These are phyloP conservation scores for Fusarium miscanthi DNA, from an alignment of 2,329 filamentous ascomycete species.

Conservation along the genomic window DNA sequence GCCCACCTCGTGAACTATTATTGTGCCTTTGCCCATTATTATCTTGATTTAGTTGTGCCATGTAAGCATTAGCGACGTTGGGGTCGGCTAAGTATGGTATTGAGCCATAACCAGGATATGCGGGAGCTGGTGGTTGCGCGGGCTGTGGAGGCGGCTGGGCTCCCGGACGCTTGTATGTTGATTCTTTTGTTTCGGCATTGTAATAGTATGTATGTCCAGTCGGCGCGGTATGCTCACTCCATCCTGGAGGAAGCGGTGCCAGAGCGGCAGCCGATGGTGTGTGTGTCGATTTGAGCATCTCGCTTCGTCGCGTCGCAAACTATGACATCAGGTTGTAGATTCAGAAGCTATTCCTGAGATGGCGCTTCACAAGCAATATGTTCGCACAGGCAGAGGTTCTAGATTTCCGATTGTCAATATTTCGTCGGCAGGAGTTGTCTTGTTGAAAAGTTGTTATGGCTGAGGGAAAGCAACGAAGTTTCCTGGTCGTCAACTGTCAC, in stretches of 20 bases:
- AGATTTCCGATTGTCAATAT: not conserved
- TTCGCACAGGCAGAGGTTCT: not conserved
- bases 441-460: not conserved
- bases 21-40: constrained; percentile 49
- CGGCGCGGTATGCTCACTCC: constrained; percentile 94
- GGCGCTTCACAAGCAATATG: not conserved
- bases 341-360: too few species aligned
- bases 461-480: not conserved
- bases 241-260: constrained; percentile 78
- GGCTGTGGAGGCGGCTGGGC: constrained; percentile 37
- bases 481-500: not conserved
- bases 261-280: constrained; percentile 62
- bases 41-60: constrained; percentile 63
- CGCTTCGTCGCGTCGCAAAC: constrained; percentile 8
- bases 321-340: constrained; percentile 24
- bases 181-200: constrained; percentile 82
- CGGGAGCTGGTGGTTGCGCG: constrained; percentile 48
- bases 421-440: not conserved
- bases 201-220: constrained; percentile 91
- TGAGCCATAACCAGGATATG: constrained; percentile 43
- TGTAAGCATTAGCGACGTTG: constrained; percentile 68
- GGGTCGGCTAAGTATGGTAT: constrained; percentile 62
- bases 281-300: constrained; percentile 84
- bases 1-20: constrained; percentile 47
- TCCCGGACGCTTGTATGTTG: constrained; percentile 85